Conservation (phyloP, 1,139 yeast genomes). For the Yamadazyma conglobata region DNA sequence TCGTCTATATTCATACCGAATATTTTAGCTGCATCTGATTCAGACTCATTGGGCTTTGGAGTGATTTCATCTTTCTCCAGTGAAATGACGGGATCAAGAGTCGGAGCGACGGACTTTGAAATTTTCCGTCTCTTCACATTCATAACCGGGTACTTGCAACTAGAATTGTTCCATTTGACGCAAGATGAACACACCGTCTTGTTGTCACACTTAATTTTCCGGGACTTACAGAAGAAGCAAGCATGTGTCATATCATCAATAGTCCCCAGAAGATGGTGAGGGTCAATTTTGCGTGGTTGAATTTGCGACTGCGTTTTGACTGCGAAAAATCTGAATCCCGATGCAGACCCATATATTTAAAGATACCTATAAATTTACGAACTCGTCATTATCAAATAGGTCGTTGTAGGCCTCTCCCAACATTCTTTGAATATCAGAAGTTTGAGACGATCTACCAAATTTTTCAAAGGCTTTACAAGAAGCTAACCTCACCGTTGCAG, state of each 20-base stretch:
- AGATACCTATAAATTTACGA: constrained; percentile 9
- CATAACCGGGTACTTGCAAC: neutral
- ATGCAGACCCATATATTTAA: too few relatives aligned
- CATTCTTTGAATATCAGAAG: constrained; percentile 71
- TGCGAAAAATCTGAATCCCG: too few relatives aligned
- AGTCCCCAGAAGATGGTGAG: too few relatives aligned
- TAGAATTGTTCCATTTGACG: constrained; percentile 7
- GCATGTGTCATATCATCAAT: constrained; percentile 10
- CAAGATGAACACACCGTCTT: constrained; percentile 14
- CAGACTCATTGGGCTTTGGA: too few relatives aligned
- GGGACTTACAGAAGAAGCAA: constrained; percentile 12
- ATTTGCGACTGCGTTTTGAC: too few relatives aligned
- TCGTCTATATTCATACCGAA: too few relatives aligned
- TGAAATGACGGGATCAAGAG: too few relatives aligned
- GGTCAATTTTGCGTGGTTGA: too few relatives aligned
- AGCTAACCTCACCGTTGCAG: constrained; percentile 64
- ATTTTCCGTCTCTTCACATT: constrained; percentile 1
- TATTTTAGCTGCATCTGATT: too few relatives aligned
- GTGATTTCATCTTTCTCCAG: neutral
- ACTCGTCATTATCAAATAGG: constrained; percentile 33
- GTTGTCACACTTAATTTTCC: constrained; percentile 15
- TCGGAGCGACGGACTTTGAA: constrained; percentile 1
- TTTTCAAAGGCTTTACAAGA: constrained; percentile 60
- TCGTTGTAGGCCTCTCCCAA: constrained; percentile 63
- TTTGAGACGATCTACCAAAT: constrained; percentile 78